phyloP scores from a whole-genome alignment of 2,329 filamentous ascomycete genomes.

The Lachnellula subtilissima region DNA sequence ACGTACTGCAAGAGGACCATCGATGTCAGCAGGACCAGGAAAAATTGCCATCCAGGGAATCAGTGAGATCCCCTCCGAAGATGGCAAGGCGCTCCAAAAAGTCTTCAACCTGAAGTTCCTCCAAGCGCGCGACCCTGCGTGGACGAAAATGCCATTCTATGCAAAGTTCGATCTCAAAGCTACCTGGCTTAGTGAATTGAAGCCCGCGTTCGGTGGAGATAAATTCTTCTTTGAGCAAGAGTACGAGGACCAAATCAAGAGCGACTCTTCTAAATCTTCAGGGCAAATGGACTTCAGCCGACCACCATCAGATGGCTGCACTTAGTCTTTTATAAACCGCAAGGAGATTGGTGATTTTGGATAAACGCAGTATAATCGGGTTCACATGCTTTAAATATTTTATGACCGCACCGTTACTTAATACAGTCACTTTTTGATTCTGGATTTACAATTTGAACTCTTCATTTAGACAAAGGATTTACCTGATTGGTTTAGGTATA shows the following conservation, averaged over 20 bases:
- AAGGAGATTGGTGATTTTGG: not conserved
- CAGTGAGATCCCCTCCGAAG: not conserved
- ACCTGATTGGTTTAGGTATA: no score
- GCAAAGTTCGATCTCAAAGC: slow-evolving; percentile 4
- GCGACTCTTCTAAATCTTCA: not conserved
- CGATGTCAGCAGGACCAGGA: slow-evolving; percentile 8
- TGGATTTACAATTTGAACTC: no score
- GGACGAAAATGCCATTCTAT: slow-evolving; percentile 1
- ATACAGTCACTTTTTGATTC: no score
- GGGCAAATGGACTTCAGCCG: not conserved
- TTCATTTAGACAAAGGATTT: no score
- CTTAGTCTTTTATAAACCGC: not conserved
- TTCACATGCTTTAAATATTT: not conserved
- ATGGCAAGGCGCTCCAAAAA: not conserved
- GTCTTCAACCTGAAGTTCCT: slow-evolving; percentile 6
- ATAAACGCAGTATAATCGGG: no score
- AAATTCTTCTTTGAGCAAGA: slow-evolving; percentile 7
- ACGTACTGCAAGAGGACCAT: slow-evolving; percentile 1
- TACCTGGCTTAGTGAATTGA: slow-evolving; percentile 4
- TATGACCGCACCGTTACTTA: no score
- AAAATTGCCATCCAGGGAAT: slow-evolving; percentile 4
- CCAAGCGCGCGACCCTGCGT: slow-evolving; percentile 7
- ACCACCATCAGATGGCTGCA: not conserved
- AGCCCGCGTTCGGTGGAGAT: slow-evolving; percentile 1
- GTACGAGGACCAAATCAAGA: not conserved